Percentiles rank a stretch among this genome's conserved stretches.
These are phyloP conservation scores for Xylaria curta DNA, from an alignment of 495 filamentous ascomycete genomes.

Conservation along the genomic window DNA sequence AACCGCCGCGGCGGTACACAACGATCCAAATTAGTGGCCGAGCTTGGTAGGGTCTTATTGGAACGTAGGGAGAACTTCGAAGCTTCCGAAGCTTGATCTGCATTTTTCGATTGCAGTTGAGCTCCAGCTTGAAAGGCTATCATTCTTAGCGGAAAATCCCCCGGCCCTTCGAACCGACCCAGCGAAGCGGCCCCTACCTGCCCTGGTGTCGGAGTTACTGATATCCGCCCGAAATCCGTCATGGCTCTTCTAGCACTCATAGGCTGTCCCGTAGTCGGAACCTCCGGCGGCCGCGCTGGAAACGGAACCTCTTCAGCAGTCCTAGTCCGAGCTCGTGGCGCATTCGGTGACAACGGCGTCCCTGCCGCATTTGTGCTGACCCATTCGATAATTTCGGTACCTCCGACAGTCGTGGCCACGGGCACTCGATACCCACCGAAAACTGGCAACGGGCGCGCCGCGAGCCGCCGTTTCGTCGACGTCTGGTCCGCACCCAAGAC, in stretches of 20 bases:
- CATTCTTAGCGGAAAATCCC: not conserved
- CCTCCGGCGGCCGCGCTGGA: too few relatives aligned
- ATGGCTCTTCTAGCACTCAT: not conserved
- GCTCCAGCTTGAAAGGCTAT: not conserved
- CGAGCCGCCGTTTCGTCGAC: not conserved
- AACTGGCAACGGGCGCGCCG: not conserved
- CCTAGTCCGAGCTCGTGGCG: not conserved
- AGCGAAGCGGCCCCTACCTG: not conserved
- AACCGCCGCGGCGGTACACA: not conserved
- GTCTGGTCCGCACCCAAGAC: not conserved
- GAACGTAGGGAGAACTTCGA: too few relatives aligned
- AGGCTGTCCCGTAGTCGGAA: not conserved
- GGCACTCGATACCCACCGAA: not conserved
- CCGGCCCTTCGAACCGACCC: not conserved
- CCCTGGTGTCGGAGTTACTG: not conserved
- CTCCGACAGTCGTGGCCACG: not conserved
- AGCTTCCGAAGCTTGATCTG: not conserved
- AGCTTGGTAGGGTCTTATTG: too few relatives aligned
- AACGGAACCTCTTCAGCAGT: not conserved
- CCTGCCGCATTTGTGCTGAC: not conserved
- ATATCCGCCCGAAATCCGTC: not conserved
- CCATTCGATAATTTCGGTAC: slow-evolving; percentile 3
- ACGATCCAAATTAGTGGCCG: not conserved
- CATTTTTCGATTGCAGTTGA: not conserved
- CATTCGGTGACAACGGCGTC: not conserved